Evolutionary conservation across 805 yeast species (phyloP).

Genomic region (Kurtzmaniella cleridarum): DNA sequence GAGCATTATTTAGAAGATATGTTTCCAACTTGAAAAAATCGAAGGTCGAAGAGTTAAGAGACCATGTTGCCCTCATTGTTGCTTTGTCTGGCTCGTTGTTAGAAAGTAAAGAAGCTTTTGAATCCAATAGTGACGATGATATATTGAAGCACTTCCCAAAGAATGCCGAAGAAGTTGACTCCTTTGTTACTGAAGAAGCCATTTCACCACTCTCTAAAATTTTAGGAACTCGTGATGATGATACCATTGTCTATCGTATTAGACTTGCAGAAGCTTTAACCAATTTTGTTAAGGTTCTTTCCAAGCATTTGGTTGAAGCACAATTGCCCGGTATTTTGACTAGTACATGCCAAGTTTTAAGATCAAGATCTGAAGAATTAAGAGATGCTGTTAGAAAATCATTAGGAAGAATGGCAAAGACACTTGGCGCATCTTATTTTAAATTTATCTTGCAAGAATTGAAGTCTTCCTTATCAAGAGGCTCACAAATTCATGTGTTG

Average conservation of each 20-base stretch:
- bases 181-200: conserved; percentile 48
- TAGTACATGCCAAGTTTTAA: conserved; percentile 79
- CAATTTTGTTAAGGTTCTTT: conserved; percentile 57
- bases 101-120: conserved; percentile 21
- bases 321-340: conserved; percentile 81
- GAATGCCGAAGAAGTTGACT: conserved; percentile 20
- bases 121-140: conserved; percentile 7
- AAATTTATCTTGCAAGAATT: conserved; percentile 74
- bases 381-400: conserved; percentile 82
- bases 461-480: conserved; percentile 72
- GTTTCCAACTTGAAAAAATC: conserved; percentile 37
- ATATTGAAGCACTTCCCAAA: conserved; percentile 21
- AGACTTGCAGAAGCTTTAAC: conserved; percentile 80
- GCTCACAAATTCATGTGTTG: conserved; percentile 89
- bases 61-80: conserved; percentile 53
- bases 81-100: conserved; percentile 48
- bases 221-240: conserved; percentile 65
- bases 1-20: conserved; percentile 69
- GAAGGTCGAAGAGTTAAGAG: conserved; percentile 44
- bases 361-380: conserved; percentile 79
- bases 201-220: conserved; percentile 58
- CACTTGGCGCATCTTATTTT: conserved; percentile 70
- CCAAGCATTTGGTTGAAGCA: conserved; percentile 47
- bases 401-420: conserved; percentile 55
- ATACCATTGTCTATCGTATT: conserved; percentile 67